Evolutionary conservation across 179 eudicot genomes (phyloP).

Genomic region (Corrigiola litoralis): DNA sequence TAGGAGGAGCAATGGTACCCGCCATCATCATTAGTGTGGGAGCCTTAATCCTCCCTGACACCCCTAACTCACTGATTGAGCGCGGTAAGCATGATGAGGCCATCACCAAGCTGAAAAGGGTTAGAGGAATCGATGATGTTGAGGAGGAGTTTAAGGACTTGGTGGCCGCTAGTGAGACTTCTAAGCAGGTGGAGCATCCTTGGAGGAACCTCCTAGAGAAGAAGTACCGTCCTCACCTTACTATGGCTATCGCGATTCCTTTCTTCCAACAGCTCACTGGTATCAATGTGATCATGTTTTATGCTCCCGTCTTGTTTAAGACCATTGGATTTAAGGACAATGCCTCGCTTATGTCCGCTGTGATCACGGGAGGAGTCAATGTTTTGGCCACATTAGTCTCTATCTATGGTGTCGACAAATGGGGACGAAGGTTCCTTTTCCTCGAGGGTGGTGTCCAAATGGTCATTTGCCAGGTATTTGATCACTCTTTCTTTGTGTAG

Average conservation of each 20-base stretch:
- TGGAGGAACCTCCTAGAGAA: constrained; percentile 49
- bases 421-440: constrained; percentile 56
- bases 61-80: constrained; percentile 65
- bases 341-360: constrained; percentile 58
- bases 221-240: constrained; percentile 54
- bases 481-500: neutral
- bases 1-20: constrained; percentile 54
- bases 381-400: constrained; percentile 48
- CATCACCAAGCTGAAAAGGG: constrained; percentile 19
- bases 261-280: constrained; percentile 58
- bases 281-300: constrained; percentile 63
- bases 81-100: constrained; percentile 44
- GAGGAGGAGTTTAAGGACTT: constrained; percentile 51
- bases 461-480: constrained; percentile 53
- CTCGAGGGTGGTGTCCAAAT: constrained; percentile 59
- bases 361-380: constrained; percentile 56
- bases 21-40: constrained; percentile 47
- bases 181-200: constrained; percentile 39
- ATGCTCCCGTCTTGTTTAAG: constrained; percentile 60
- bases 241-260: constrained; percentile 57
- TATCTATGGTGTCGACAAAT: constrained; percentile 46
- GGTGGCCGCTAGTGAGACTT: constrained; percentile 44
- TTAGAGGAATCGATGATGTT: constrained; percentile 40
- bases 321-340: constrained; percentile 47
- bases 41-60: constrained; percentile 37